Evolutionary conservation across 2,329 filamentous ascomycete genomes (phyloP), one percentile per base, ranked within the genome.

Genomic region (Hymenoscyphus repandus): DNA sequence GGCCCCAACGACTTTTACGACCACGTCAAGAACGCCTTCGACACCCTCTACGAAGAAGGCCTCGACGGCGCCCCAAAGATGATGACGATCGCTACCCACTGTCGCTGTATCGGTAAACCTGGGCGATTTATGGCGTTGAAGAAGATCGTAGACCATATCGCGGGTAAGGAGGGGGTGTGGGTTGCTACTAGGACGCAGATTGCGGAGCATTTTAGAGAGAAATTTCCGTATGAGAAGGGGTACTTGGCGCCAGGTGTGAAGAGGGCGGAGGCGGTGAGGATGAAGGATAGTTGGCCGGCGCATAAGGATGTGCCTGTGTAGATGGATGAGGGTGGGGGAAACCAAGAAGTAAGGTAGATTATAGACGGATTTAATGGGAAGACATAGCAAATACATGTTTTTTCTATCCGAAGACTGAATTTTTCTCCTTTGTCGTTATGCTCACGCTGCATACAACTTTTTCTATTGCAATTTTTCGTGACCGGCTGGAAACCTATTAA

Each of bases 21-120:
- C 56, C 73, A 79, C 54, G 58, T 78, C 12, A 74, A 76, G 62
- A 72, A 71, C 30, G 73, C 76, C 0, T 79, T 80, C 49, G 77
- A 80, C 56, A 72, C 75, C 3, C 62, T 80, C n/a, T 79, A 79
- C 54, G 75, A 75, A 45, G 61, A 63, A 54, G 58, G 58, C n/a
- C 17, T 32, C 1, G 59, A 60, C 17, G 61, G 75, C 1, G 63
- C 62, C 55, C 74, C 74, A 4, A 78, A 77, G 65, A 80, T 80
- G 77, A 80, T 80, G 77, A 79, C 77, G 0, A 71, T 80, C 20
- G 75, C 73, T 1, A 60, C 79, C 22, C 76, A 79, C 59, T 78
- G 74, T 54, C 69, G 76, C 6, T 75, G 77, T 48, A 72, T 75
- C 33, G 77, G 77, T 1, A 70, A 74, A 32, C 77, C 77, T 0